These are phyloP conservation scores for Myriosclerotinia scirpicola DNA, from an alignment of 2,329 filamentous ascomycete species.

Conservation along the genomic window DNA sequence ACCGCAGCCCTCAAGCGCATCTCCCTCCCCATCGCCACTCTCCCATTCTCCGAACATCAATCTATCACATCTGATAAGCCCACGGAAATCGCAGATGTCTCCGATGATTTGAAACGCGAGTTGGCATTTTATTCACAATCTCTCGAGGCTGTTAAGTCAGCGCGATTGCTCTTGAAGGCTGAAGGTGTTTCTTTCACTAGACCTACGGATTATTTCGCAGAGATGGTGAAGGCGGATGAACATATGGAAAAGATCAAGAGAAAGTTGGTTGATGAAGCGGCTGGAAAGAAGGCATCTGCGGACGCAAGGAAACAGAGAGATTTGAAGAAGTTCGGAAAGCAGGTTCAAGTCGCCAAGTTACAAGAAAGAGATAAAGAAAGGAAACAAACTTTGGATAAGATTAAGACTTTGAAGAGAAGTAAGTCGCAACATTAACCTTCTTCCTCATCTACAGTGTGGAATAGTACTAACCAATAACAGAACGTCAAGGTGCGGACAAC, in stretches of 20 bases:
- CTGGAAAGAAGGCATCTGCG: constrained; percentile 84
- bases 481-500: constrained; percentile 73
- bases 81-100: constrained; percentile 76
- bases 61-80: constrained; percentile 66
- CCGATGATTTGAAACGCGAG: constrained; percentile 91
- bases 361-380: constrained; percentile 93
- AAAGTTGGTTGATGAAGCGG: constrained; percentile 89
- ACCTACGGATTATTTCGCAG: constrained; percentile 93
- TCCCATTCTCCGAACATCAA: constrained; percentile 83
- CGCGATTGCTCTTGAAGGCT: constrained; percentile 70
- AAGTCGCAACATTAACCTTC: constrained; percentile 46
- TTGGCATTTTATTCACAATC: constrained; percentile 91
- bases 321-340: constrained; percentile 98
- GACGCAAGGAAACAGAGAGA: constrained; percentile 92
- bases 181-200: constrained; percentile 85
- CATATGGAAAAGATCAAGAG: constrained; percentile 97
- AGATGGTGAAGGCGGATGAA: constrained; percentile 98
- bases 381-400: constrained; percentile 91
- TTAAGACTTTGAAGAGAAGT: constrained; percentile 94
- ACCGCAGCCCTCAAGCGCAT: constrained; percentile 78
- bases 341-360: constrained; percentile 92
- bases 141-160: constrained; percentile 73
- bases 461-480: constrained; percentile 49
- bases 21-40: constrained; percentile 63
- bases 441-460: constrained; percentile 27